Evolutionary conservation across 352 stramenopile genomes (phyloP), one percentile per base, ranked within the genome.

Genomic region (Phytophthora quininea): DNA sequence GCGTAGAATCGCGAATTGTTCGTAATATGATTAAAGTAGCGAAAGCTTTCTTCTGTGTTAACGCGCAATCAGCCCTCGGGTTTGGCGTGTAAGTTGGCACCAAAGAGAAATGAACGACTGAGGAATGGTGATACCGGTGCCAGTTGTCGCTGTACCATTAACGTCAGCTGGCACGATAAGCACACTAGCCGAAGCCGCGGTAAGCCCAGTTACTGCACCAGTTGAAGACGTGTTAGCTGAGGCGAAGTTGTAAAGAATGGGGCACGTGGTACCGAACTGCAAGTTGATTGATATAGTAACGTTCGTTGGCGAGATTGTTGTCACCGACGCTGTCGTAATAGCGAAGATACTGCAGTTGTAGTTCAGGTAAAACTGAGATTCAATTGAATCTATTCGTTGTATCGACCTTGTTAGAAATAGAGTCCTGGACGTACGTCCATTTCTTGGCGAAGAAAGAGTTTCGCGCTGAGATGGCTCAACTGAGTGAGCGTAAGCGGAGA

Each of bases 21-120:
- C 9, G 52, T 68, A 3, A 69, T 61, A 24, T 55, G 40, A 7
- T 70, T 55, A 37, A 70, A 65, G 49, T 65, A 70, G 19, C 55
- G 51, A 50, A 70, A 65, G n/a, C n/a, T n/a, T 62, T 62, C 24
- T 53, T 52, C 54, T 62, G 54, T 31, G 14, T 9, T n/a, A 19
- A 29, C 46, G 51, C 64, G 35, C 59, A 46, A 12, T 67, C 57
- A 15, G 43, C 51, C 6, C 24, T 56, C 31, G 64, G 64, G n/a
- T 71, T 71, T n/a, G 64, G 57, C 1, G 12, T 37, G 14, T 70
- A 64, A 3, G 54, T 61, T 52, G 51, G 51, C 15, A 62, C 57
- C 0, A 71, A 15, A 14, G 19, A 14, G 5, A 7, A 14, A 7
- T 7, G 19, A 15, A 47, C 10, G 3, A 14, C 5, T 15, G 10